Percentiles rank a stretch among this genome's conserved stretches.
phyloP scores from a whole-genome alignment of 2,329 filamentous ascomycete species.

The Coleophoma cylindrospora region DNA sequence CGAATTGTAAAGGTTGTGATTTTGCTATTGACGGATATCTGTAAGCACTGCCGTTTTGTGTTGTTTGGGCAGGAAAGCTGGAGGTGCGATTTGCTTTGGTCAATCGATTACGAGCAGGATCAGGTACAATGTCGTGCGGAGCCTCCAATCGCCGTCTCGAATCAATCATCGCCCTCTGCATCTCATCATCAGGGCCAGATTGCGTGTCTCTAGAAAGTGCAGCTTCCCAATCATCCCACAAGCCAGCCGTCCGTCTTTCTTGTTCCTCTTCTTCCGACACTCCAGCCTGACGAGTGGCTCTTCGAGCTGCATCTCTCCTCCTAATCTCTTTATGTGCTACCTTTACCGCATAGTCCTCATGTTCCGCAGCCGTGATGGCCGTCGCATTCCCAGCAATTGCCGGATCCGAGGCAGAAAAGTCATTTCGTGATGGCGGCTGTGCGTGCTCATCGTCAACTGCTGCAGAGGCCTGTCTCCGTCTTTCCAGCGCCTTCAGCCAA shows the following conservation, averaged over 20 bases:
- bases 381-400: slow-evolving; percentile 52
- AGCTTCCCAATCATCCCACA: slow-evolving; percentile 48
- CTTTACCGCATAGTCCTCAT: slow-evolving; percentile 72
- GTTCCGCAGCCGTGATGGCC: slow-evolving; percentile 64
- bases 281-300: slow-evolving; percentile 51
- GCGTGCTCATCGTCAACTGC: slow-evolving; percentile 5
- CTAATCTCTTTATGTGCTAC: slow-evolving; percentile 69
- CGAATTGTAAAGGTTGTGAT: slow-evolving; percentile 40
- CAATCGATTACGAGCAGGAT: slow-evolving; percentile 20
- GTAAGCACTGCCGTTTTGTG: slow-evolving; percentile 31
- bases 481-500: slow-evolving; percentile 51
- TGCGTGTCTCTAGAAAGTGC: slow-evolving; percentile 29
- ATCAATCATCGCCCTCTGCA: slow-evolving; percentile 46
- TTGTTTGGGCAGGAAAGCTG: slow-evolving; percentile 14
- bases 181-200: slow-evolving; percentile 32
- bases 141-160: slow-evolving; percentile 35
- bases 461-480: slow-evolving; percentile 24
- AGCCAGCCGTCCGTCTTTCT: slow-evolving; percentile 44
- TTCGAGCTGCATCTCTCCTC: slow-evolving; percentile 58
- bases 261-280: slow-evolving; percentile 53
- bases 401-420: slow-evolving; percentile 49
- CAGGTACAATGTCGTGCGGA: slow-evolving; percentile 16
- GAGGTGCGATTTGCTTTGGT: slow-evolving; percentile 13
- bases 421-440: slow-evolving; percentile 5
- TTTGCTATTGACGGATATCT: slow-evolving; percentile 53